Evolutionary conservation across 345 rosid species (phyloP).

Genomic region (Eutrema heterophyllum): DNA sequence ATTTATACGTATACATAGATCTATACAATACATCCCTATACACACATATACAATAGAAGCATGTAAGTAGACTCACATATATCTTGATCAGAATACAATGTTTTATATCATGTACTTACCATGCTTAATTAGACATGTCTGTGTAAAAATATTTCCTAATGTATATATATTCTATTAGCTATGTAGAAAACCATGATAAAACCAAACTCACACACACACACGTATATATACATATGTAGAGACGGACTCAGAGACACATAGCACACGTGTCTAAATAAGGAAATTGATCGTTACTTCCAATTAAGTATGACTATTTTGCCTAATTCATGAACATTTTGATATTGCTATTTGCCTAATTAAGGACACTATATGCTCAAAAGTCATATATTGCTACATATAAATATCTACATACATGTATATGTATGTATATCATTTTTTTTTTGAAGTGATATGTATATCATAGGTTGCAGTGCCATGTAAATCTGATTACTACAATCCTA

Average conservation of each 20-base stretch:
- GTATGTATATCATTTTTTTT: too few species aligned
- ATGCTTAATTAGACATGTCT: background rate
- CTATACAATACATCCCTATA: background rate
- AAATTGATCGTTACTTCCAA: background rate
- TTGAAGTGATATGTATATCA: background rate
- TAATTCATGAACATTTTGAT: background rate
- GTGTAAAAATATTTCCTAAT: background rate
- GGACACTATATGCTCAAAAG: background rate
- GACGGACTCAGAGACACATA: too few species aligned
- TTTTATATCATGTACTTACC: background rate
- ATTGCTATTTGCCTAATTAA: background rate
- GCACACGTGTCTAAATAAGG: slow-evolving; percentile 22
- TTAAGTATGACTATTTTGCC: background rate
- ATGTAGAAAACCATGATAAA: background rate
- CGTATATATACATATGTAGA: background rate
- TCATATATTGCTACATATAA: background rate
- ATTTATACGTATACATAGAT: background rate
- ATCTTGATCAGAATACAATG: background rate
- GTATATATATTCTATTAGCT: background rate
- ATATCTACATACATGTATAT: background rate
- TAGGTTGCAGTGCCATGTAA: slow-evolving; percentile 16
- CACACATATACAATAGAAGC: background rate
- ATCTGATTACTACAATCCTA: slow-evolving; percentile 1
- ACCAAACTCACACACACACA: background rate
- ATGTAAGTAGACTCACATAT: background rate